Evolutionary conservation across 2,329 filamentous ascomycete genomes (phyloP).

Genomic region (Ophiostoma sp.): DNA sequence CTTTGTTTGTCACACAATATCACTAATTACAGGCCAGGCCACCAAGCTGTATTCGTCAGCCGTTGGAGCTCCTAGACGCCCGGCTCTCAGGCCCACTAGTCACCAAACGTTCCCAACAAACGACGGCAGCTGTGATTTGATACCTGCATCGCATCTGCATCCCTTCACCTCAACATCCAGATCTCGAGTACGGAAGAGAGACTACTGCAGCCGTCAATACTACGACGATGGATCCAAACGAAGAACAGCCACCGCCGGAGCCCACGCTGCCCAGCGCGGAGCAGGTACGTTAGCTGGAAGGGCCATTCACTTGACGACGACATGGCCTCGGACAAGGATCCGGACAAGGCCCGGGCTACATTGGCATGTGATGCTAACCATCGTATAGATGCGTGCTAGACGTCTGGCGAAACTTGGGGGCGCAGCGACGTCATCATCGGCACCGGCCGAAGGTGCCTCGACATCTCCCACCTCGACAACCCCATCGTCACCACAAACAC

Average conservation of each 20-base stretch:
- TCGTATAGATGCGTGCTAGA: constrained; percentile 28
- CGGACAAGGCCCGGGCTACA: not conserved
- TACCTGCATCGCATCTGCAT: not conserved
- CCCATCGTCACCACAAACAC: not conserved
- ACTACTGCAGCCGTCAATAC: not conserved
- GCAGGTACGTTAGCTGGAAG: constrained; percentile 24
- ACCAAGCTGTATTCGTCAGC: not conserved
- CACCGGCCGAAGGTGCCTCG: not conserved
- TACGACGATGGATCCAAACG: constrained; percentile 43
- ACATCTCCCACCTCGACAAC: not conserved
- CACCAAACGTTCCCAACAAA: not conserved
- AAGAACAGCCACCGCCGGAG: constrained; percentile 36
- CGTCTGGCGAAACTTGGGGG: constrained; percentile 44
- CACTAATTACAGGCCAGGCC: not conserved
- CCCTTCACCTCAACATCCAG: not conserved
- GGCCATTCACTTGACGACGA: not conserved
- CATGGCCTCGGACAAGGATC: too few relatives aligned
- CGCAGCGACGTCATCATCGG: constrained; percentile 18
- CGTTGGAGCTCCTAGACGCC: not conserved
- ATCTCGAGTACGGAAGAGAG: not conserved
- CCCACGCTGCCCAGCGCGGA: constrained; percentile 29
- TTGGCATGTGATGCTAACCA: not conserved
- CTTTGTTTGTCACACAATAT: not conserved
- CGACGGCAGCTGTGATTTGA: not conserved
- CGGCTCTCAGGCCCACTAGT: not conserved